Percentiles rank a stretch among this genome's conserved stretches.
These are phyloP conservation scores for Diaporthe helianthi DNA, from an alignment of 2,329 filamentous ascomycete genomes.

Conservation along the genomic window DNA sequence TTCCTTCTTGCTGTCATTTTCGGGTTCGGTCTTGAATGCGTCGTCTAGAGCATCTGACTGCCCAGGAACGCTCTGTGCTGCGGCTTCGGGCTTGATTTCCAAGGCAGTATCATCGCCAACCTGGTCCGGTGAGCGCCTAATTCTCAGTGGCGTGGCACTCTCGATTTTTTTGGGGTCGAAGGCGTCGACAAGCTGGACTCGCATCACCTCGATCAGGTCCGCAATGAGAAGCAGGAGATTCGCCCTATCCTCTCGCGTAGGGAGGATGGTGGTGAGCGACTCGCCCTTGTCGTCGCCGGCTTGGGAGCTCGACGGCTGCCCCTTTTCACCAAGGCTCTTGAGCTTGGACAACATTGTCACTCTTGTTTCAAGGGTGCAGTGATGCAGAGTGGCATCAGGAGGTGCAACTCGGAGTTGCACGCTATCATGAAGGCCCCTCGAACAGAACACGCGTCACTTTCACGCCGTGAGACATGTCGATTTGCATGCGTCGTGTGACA, in stretches of 20 bases:
- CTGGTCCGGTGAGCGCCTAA: slow-evolving; percentile 1
- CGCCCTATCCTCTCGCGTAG: slow-evolving; percentile 36
- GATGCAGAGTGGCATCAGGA: background rate
- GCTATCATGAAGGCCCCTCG: background rate
- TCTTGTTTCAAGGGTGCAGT: background rate
- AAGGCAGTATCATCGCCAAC: slow-evolving; percentile 1
- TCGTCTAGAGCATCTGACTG: background rate
- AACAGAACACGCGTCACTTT: slow-evolving; percentile 6
- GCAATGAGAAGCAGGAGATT: slow-evolving; percentile 35
- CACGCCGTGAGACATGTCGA: slow-evolving; percentile 10
- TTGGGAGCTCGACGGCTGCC: slow-evolving; percentile 6
- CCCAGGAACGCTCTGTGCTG: background rate
- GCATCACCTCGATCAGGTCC: slow-evolving; percentile 34
- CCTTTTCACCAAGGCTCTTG: slow-evolving; percentile 28
- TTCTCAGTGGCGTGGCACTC: slow-evolving; percentile 18
- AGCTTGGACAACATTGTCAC: slow-evolving; percentile 33
- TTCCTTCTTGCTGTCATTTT: background rate
- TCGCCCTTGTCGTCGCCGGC: slow-evolving; percentile 30
- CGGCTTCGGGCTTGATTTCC: background rate
- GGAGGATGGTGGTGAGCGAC: slow-evolving; percentile 36
- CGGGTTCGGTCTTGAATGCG: background rate
- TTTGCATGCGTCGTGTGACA: background rate
- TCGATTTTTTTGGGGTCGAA: slow-evolving; percentile 33
- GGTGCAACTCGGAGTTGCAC: background rate
- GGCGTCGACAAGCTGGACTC: slow-evolving; percentile 34